phyloP scores from a whole-genome alignment of 1,139 yeast genomes.

The Kodamaea anthophila region DNA sequence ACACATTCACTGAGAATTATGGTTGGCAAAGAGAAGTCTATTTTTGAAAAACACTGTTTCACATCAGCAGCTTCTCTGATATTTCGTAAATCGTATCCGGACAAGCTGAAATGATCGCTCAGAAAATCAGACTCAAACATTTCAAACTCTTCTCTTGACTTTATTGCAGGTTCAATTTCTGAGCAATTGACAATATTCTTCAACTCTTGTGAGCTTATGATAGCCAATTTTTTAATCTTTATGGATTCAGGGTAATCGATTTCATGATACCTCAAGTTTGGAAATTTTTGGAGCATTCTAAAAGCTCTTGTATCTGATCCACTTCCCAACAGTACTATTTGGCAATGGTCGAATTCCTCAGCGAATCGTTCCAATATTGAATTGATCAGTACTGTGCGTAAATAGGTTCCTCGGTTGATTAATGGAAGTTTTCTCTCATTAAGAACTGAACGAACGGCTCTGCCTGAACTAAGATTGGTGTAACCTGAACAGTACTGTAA shows the following conservation, averaged over 20 bases:
- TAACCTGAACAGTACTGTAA: conserved; percentile 37
- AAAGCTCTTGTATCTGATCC: conserved; percentile 90
- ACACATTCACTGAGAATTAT: conserved; percentile 84
- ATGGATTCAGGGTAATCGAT: conserved; percentile 68
- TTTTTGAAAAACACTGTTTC: conserved; percentile 5
- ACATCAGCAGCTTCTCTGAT: conserved; percentile 10
- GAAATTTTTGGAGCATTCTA: conserved; percentile 29
- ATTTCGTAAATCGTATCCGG: conserved; percentile 51
- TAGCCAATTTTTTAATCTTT: conserved; percentile 52
- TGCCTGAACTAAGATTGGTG: conserved; percentile 32
- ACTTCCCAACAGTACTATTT: conserved; percentile 83
- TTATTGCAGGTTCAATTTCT: conserved; percentile 7
- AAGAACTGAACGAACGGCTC: conserved; percentile 38
- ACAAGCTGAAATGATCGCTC: conserved; percentile 45
- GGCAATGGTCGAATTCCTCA: conserved; percentile 30
- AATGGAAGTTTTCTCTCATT: conserved; percentile 60
- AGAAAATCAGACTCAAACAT: conserved; percentile 27
- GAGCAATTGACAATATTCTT: conserved; percentile 14
- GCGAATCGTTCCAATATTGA: conserved; percentile 47
- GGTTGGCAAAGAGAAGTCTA: conserved; percentile 51
- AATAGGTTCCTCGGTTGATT: conserved; percentile 76
- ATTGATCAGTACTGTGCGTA: conserved; percentile 64
- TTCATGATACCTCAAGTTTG: conserved; percentile 51
- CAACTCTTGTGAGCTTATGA: conserved; percentile 27
- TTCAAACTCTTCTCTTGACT: conserved; percentile 18